phyloP scores from a whole-genome alignment of 2,329 filamentous ascomycete species.

The Teratosphaeria viscida region DNA sequence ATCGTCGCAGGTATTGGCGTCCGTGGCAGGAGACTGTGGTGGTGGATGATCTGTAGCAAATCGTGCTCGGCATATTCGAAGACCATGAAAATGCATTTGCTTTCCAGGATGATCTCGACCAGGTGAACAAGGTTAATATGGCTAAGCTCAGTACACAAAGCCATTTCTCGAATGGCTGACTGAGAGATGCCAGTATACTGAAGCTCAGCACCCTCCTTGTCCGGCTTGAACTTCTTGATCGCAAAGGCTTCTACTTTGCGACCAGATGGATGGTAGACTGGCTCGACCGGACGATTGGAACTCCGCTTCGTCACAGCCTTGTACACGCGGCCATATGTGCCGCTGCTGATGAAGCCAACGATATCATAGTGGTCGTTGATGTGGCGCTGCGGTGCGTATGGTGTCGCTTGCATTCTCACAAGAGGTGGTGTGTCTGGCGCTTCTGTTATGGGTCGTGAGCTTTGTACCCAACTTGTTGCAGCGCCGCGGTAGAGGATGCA shows the following conservation, averaged over 20 bases:
- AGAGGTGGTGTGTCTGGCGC: constrained; percentile 20
- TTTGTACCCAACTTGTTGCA: background rate
- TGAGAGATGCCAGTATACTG: constrained; percentile 97
- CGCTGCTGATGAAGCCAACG: constrained; percentile 94
- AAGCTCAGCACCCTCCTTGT: constrained; percentile 86
- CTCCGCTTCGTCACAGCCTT: constrained; percentile 85
- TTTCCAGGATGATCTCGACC: constrained; percentile 91
- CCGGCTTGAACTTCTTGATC: constrained; percentile 98
- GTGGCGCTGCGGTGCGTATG: constrained; percentile 63
- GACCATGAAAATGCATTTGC: constrained; percentile 99
- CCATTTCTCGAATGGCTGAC: constrained; percentile 95
- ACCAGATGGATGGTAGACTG: constrained; percentile 21
- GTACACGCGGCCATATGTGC: constrained; percentile 96
- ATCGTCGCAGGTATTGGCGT: constrained; percentile 81
- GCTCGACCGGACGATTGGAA: constrained; percentile 30
- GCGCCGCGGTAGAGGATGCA: background rate
- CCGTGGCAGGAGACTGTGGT: constrained; percentile 81
- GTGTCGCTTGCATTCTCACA: constrained; percentile 24
- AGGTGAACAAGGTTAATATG: constrained; percentile 85
- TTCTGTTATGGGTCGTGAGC: constrained; percentile 9
- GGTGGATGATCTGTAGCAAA: constrained; percentile 92
- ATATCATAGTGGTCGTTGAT: constrained; percentile 92
- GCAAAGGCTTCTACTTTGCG: constrained; percentile 67
- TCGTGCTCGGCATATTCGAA: constrained; percentile 99
- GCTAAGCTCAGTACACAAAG: constrained; percentile 80